phyloP scores from a whole-genome alignment of 2,329 filamentous ascomycete genomes.

The Sarocladium brachiariae region DNA sequence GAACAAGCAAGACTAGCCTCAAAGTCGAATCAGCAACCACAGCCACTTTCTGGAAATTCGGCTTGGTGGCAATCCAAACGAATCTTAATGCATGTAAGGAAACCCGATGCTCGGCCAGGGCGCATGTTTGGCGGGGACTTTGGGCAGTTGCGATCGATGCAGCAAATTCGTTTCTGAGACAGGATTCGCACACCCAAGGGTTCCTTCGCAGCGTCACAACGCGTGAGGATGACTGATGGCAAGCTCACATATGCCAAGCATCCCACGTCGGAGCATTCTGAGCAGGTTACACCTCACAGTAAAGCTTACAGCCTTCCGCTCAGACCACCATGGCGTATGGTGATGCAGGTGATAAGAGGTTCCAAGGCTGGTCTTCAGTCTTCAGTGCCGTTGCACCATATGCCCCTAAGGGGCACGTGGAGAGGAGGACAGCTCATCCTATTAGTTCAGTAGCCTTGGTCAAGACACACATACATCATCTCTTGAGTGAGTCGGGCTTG shows the following conservation, averaged over 20 bases:
- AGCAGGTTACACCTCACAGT: no score
- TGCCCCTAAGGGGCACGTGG: neutral
- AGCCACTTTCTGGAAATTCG: neutral
- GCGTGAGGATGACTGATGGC: neutral
- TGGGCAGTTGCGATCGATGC: neutral
- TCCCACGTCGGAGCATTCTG: neutral
- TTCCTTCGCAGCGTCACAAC: neutral
- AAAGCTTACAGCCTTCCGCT: neutral
- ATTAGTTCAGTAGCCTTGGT: neutral
- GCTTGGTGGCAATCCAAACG: neutral
- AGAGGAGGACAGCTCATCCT: no score
- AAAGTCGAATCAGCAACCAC: neutral
- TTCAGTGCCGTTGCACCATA: neutral
- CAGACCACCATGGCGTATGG: neutral
- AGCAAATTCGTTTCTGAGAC: conserved; percentile 1
- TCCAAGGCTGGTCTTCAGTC: neutral
- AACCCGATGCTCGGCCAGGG: neutral
- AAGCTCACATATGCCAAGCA: neutral
- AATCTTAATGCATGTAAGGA: neutral
- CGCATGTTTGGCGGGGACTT: neutral
- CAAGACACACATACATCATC: no score
- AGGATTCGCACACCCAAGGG: neutral
- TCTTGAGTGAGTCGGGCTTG: neutral
- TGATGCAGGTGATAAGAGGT: neutral
- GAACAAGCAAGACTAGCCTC: neutral